Conservation (phyloP, 2,329 filamentous ascomycete species). For the Pyrenophora seminiperda region DNA sequence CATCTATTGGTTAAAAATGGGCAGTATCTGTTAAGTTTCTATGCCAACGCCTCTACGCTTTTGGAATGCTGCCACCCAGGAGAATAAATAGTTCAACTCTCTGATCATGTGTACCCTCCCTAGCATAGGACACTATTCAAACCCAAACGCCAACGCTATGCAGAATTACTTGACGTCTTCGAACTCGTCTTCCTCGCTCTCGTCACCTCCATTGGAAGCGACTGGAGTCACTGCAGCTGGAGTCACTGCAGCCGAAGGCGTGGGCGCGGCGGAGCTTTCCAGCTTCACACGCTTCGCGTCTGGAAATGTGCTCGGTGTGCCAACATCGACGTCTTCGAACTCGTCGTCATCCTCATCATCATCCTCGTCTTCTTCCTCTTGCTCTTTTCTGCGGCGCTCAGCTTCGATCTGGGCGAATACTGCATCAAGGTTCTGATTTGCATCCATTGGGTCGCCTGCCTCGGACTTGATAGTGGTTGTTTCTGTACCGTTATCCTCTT, state of each 20-base stretch:
- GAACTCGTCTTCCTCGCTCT: slow-evolving; percentile 55
- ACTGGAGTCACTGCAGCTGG: slow-evolving; percentile 46
- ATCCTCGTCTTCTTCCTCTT: slow-evolving; percentile 50
- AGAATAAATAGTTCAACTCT: not conserved
- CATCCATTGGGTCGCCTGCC: slow-evolving; percentile 57
- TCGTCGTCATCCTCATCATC: slow-evolving; percentile 13
- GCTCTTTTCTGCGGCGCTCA: slow-evolving; percentile 56
- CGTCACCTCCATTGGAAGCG: slow-evolving; percentile 53
- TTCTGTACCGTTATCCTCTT: slow-evolving; percentile 47
- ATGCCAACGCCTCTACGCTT: not conserved
- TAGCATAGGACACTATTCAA: not conserved
- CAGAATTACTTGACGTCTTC: slow-evolving; percentile 49
- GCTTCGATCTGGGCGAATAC: slow-evolving; percentile 70
- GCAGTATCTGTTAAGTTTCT: not conserved
- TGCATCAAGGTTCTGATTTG: slow-evolving; percentile 65
- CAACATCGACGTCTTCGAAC: slow-evolving; percentile 44
- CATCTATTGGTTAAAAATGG: not conserved
- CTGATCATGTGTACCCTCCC: not conserved
- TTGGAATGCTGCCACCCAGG: not conserved
- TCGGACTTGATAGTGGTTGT: slow-evolving; percentile 47
- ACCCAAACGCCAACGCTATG: slow-evolving; percentile 20
- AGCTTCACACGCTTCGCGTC: slow-evolving; percentile 67
- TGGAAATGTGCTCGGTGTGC: slow-evolving; percentile 35
- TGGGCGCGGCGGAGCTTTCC: slow-evolving; percentile 53
- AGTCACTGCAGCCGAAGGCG: slow-evolving; percentile 38